Evolutionary conservation across 768 basidiomycete species (phyloP).

Genomic region (Polyporus arcularius): DNA sequence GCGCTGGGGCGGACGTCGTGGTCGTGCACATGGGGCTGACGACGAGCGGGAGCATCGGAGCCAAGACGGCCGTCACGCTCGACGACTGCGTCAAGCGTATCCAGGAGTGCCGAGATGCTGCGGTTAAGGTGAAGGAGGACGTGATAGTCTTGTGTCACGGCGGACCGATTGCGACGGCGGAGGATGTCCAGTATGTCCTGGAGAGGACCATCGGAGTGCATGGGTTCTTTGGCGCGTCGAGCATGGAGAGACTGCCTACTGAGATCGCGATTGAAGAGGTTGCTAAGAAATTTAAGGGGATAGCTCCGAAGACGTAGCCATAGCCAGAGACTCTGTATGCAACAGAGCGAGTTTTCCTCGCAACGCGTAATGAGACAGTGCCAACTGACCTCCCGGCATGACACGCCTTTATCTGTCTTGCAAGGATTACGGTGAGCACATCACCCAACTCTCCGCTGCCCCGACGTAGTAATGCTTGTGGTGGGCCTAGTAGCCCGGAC

Average conservation of each 20-base stretch:
- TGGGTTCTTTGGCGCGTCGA: slow-evolving; percentile 23
- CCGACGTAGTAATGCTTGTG: too few species aligned
- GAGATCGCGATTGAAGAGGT: slow-evolving; percentile 21
- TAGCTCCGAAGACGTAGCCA: background rate
- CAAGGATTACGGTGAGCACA: too few species aligned
- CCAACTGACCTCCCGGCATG: too few species aligned
- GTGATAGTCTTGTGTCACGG: slow-evolving; percentile 23
- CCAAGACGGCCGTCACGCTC: slow-evolving; percentile 19
- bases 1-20: slow-evolving; percentile 22
- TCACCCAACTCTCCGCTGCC: too few species aligned
- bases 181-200: slow-evolving; percentile 19
- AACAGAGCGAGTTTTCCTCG: too few species aligned
- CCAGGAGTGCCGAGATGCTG: slow-evolving; percentile 22
- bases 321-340: too few species aligned
- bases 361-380: too few species aligned
- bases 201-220: slow-evolving; percentile 19
- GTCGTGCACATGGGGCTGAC: slow-evolving; percentile 25
- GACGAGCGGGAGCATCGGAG: slow-evolving; percentile 23
- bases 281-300: slow-evolving; percentile 20
- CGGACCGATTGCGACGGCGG: slow-evolving; percentile 20
- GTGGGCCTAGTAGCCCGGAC: too few species aligned
- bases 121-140: slow-evolving; percentile 15
- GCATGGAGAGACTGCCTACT: slow-evolving; percentile 21
- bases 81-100: slow-evolving; percentile 20
- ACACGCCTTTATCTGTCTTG: too few species aligned